phyloP scores from a whole-genome alignment of 2,329 filamentous ascomycete genomes.

The Beauveria medogensis region DNA sequence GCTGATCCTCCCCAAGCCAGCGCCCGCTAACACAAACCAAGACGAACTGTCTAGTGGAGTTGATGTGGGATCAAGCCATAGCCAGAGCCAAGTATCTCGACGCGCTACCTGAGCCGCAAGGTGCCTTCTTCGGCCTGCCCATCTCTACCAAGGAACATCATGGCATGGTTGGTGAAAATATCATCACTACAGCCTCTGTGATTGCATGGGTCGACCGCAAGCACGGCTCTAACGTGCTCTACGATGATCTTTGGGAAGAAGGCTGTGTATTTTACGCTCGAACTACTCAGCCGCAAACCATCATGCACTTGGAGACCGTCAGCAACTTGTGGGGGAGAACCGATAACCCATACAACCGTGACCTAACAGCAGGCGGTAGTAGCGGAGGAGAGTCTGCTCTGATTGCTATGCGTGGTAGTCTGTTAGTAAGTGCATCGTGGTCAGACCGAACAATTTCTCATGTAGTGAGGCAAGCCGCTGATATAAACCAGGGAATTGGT shows the following conservation, averaged over 20 bases:
- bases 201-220: constrained; percentile 24
- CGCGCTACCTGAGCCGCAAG: constrained; percentile 24
- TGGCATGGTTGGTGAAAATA: constrained; percentile 24
- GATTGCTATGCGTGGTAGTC: constrained; percentile 31
- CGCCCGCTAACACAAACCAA: constrained; percentile 7
- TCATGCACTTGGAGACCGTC: constrained; percentile 48
- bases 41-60: constrained; percentile 27
- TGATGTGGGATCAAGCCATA: constrained; percentile 29
- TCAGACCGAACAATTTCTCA: not conserved
- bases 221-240: constrained; percentile 25
- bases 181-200: constrained; percentile 21
- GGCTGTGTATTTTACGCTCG: constrained; percentile 55
- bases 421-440: constrained; percentile 20
- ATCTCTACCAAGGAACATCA: constrained; percentile 30
- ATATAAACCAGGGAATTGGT: constrained; percentile 26
- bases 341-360: constrained; percentile 54
- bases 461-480: not conserved
- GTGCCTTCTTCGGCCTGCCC: constrained; percentile 26
- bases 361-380: constrained; percentile 54
- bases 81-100: constrained; percentile 25
- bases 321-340: constrained; percentile 58
- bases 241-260: constrained; percentile 21
- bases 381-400: constrained; percentile 48
- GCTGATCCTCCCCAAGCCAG: not conserved
- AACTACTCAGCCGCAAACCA: constrained; percentile 57